Evolutionary conservation across 768 basidiomycete species (phyloP).

Genomic region (Tricholoma bakamatsutake): DNA sequence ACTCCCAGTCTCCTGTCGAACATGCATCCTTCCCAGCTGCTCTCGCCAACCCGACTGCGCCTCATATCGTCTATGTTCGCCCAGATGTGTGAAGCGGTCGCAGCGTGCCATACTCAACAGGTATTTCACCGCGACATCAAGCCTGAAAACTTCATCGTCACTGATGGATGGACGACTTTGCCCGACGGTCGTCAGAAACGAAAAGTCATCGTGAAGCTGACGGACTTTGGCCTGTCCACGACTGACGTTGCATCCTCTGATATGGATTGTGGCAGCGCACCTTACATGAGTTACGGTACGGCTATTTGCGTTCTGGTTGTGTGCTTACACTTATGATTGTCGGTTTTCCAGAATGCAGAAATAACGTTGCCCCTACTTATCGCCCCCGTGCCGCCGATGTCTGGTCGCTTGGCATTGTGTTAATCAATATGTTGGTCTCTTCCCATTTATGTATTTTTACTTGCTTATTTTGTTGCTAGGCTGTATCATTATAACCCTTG

Average conservation of each 20-base stretch:
- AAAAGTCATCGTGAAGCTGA: constrained; percentile 92
- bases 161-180: constrained; percentile 62
- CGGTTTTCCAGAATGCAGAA: constrained; percentile 76
- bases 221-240: constrained; percentile 95
- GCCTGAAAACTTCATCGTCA: constrained; percentile 97
- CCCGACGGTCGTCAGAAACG: constrained; percentile 60
- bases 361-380: constrained; percentile 94
- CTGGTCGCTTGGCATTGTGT: constrained; percentile 97
- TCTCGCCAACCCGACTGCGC: constrained; percentile 82
- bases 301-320: constrained; percentile 12
- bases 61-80: constrained; percentile 96
- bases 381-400: constrained; percentile 93
- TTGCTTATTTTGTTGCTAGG: constrained; percentile 35
- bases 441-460: constrained; percentile 16
- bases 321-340: constrained; percentile 7
- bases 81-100: constrained; percentile 98
- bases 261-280: constrained; percentile 97
- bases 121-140: constrained; percentile 99
- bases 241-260: constrained; percentile 85
- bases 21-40: constrained; percentile 70
- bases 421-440: constrained; percentile 86
- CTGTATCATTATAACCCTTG: constrained; percentile 98
- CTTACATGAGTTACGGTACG: constrained; percentile 97
- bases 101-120: constrained; percentile 84
- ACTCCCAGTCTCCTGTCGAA: constrained; percentile 90